Evolutionary conservation across 2,329 filamentous ascomycete species (phyloP).

Genomic region (Fusarium temperatum): DNA sequence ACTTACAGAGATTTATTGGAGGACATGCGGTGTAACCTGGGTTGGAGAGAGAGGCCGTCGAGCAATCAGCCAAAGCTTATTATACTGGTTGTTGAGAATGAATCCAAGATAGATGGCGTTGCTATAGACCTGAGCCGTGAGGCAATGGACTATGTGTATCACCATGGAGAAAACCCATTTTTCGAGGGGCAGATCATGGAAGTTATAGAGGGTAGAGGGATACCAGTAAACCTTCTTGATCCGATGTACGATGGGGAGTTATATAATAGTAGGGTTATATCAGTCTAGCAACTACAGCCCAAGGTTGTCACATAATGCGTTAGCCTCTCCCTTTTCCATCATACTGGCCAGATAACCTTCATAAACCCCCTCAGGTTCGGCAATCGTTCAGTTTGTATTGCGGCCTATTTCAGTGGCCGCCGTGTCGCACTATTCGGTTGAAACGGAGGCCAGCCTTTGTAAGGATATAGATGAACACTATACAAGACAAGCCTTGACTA

Average conservation of each 20-base stretch:
- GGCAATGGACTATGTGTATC: neutral
- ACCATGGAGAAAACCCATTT: conserved; percentile 5
- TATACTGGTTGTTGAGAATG: neutral
- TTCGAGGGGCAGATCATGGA: accelerated
- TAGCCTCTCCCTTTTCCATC: neutral
- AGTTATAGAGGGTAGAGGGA: neutral
- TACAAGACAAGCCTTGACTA: no score
- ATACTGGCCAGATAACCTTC: accelerated
- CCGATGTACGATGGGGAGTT: neutral
- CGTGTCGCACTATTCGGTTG: no score
- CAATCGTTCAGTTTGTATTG: accelerated
- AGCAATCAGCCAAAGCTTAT: neutral
- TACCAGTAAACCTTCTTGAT: neutral
- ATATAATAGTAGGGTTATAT: accelerated
- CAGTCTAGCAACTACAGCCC: no score
- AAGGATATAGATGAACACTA: no score
- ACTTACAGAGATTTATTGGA: conserved; percentile 2
- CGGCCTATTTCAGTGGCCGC: no score
- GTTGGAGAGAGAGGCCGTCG: conserved; percentile 1
- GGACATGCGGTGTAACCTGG: neutral
- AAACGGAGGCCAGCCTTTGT: no score
- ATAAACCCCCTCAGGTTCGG: accelerated
- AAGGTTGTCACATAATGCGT: accelerated
- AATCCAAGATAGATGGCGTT: accelerated
- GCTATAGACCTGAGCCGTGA: neutral